These are phyloP conservation scores for Circinella umbellata DNA, from an alignment of 371 early-diverging fungal species.

Conservation along the genomic window DNA sequence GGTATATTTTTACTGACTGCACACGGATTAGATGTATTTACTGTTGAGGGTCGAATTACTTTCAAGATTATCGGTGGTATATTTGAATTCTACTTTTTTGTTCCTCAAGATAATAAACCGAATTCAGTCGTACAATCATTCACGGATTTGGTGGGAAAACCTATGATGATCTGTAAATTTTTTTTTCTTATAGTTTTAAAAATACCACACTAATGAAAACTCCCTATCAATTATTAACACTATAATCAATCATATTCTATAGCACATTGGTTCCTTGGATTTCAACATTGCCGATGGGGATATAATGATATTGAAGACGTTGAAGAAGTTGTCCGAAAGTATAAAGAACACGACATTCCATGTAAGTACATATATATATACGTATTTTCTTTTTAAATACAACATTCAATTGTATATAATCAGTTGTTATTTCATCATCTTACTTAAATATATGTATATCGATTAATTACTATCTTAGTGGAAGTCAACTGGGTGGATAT, in stretches of 20 bases:
- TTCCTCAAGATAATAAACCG: slow-evolving; percentile 53
- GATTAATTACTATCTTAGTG: slow-evolving; percentile 8
- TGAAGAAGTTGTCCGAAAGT: slow-evolving; percentile 48
- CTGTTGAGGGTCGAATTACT: slow-evolving; percentile 55
- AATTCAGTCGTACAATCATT: slow-evolving; percentile 67
- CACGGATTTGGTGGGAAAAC: slow-evolving; percentile 71
- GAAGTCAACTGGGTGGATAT: slow-evolving; percentile 76
- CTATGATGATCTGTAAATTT: slow-evolving; percentile 39
- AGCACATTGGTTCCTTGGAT: slow-evolving; percentile 57
- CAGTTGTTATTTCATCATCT: too few relatives aligned
- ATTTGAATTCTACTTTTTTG: slow-evolving; percentile 67
- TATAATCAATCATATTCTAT: not conserved
- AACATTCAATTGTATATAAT: too few relatives aligned
- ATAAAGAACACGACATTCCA: slow-evolving; percentile 59
- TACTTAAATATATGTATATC: not conserved
- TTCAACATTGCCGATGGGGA: slow-evolving; percentile 77
- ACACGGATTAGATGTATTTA: slow-evolving; percentile 80
- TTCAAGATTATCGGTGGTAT: slow-evolving; percentile 75
- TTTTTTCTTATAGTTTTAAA: too few relatives aligned
- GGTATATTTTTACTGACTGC: slow-evolving; percentile 61
- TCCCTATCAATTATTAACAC: not conserved
- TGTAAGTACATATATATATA: slow-evolving; percentile 41
- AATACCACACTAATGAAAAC: too few relatives aligned
- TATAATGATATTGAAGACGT: slow-evolving; percentile 64
- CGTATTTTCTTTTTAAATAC: too few relatives aligned